Conservation (phyloP, 2,329 filamentous ascomycete species). For the Leptographium procerum region DNA sequence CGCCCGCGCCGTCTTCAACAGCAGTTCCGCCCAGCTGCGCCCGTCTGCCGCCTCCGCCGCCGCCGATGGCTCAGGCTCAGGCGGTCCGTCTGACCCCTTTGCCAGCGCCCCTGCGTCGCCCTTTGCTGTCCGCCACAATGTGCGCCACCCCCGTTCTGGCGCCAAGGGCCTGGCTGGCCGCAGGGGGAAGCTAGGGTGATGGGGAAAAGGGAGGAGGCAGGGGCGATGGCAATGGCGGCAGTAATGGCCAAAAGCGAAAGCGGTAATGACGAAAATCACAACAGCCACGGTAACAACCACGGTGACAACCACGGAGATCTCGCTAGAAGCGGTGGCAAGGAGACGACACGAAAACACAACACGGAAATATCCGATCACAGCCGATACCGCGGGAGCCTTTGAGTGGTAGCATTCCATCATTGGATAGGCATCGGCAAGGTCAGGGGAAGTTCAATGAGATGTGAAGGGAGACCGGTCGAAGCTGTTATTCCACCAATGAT, state of each 20-base stretch:
- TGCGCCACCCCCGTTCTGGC: neutral
- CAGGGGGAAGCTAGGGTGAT: neutral
- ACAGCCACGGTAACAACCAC: no score
- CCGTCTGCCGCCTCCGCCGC: neutral
- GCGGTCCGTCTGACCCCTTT: neutral
- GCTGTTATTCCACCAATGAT: no score
- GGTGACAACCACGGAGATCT: no score
- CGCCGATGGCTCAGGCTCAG: neutral
- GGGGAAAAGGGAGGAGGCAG: neutral
- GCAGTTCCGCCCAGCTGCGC: constrained; percentile 56
- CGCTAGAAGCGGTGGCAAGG: no score
- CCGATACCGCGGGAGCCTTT: no score
- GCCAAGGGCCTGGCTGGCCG: neutral
- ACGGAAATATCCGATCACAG: no score
- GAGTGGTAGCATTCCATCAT: no score
- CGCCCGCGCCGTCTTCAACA: constrained; percentile 62
- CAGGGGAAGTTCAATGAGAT: no score
- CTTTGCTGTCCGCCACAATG: neutral
- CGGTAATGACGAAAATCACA: no score
- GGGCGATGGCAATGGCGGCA: neutral
- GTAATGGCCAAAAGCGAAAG: neutral
- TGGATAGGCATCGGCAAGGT: no score
- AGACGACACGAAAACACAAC: no score
- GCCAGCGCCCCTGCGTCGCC: neutral
- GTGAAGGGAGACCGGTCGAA: no score